Evolutionary conservation across 2,329 filamentous ascomycete species (phyloP), one percentile per base, ranked within the genome.

Genomic region (Colletotrichum lentis): DNA sequence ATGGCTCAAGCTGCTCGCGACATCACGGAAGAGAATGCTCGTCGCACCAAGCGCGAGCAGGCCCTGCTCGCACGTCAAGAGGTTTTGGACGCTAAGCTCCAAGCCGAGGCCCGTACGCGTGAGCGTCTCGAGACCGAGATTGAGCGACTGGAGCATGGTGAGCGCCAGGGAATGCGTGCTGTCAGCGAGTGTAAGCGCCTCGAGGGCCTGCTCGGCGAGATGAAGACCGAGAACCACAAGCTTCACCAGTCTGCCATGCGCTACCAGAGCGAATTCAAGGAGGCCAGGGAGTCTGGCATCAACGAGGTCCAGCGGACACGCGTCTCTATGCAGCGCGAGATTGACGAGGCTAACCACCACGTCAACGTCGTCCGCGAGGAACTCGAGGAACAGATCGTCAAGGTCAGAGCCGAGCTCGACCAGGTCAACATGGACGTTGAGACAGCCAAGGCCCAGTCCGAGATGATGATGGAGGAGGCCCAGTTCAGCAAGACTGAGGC

Each of bases 381-480:
- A 74, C 86, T 96, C 12, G 94, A 97, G 76, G 89, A 90, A 67
- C 92, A 97, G 76, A 86, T 96, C 68, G 80, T 85, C 31, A 90
- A 89, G 73, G 81, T 94, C 35, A 89, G 93, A 61, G 81, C 85
- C 22, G 92, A 97, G 76, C 81, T 97, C 50, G 93, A 97, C 71
- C 89, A 90, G 72, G 85, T 91, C 64, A 91, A 86, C 74, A 84
- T 96, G 75, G 93, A 97, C 70, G 87, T 90, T 11, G 93, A 97
- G 74, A 94, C 91, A 3, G 86, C 89, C 64, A 94, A 91, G 76
- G 93, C 90, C 22, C 91, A 91, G 73, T 90, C 92, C 73, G 93
- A 97, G 75, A 91, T 96, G 82, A 85, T 96, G 61, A 84, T 97
- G 12, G 92, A 97, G 77, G 93, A 96, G 72, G 90, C 91, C 24